Evolutionary conservation across 805 yeast genomes (phyloP).

Genomic region (Spathaspora boniae): DNA sequence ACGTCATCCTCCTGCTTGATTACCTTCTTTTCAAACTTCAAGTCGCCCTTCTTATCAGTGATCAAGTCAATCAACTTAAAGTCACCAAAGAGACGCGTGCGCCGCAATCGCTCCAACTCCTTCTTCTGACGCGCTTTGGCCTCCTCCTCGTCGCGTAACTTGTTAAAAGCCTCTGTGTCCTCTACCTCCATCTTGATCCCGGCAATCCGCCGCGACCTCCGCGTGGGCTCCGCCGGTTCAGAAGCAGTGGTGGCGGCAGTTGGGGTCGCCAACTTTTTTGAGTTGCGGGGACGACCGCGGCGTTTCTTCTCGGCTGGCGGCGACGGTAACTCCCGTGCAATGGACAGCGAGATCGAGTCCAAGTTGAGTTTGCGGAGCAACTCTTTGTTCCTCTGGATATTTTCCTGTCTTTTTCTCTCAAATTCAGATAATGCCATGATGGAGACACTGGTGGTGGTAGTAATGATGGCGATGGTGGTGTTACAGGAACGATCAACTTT

Average conservation of each 20-base stretch:
- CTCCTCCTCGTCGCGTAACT: conserved; percentile 33
- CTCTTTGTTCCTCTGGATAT: conserved; percentile 79
- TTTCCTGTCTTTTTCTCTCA: conserved; percentile 68
- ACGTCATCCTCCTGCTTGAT: conserved; percentile 11
- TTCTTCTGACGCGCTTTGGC: conserved; percentile 30
- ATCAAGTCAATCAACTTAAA: conserved; percentile 59
- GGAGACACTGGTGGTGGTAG: no score
- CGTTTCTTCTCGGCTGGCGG: conserved; percentile 18
- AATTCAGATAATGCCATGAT: conserved; percentile 51
- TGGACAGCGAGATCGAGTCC: conserved; percentile 51
- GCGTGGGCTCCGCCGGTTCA: conserved; percentile 62
- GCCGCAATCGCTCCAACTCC: conserved; percentile 48
- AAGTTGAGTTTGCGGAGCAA: conserved; percentile 69
- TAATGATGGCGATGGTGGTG: no score
- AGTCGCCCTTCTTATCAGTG: conserved; percentile 33
- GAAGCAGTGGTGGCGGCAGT: conserved; percentile 10
- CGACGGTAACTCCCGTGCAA: conserved; percentile 43
- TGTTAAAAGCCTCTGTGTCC: conserved; percentile 39
- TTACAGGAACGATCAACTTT: no score
- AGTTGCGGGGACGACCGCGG: conserved; percentile 14
- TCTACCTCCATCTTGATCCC: conserved; percentile 58
- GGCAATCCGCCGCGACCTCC: conserved; percentile 77
- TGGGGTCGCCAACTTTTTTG: conserved; percentile 14
- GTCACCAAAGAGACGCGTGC: conserved; percentile 63
- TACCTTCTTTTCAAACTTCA: conserved; percentile 29